phyloP scores from a whole-genome alignment of 2,329 filamentous ascomycete species.

The Curvularia eragrostidis region DNA sequence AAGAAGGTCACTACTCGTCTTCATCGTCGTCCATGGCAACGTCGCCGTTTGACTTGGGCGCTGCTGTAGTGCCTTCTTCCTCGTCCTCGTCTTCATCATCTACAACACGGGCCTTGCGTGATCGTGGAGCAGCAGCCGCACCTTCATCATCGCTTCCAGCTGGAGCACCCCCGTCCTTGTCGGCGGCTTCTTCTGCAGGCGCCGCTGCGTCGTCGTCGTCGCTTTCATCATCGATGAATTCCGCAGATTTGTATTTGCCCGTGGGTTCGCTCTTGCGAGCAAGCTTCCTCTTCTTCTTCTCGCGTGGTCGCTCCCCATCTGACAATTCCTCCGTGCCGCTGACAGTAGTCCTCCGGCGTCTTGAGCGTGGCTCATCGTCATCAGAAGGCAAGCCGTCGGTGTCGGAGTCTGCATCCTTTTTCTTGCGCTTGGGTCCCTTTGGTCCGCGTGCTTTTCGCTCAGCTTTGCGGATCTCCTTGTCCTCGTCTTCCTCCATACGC shows the following conservation, averaged over 20 bases:
- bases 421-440: constrained; percentile 61
- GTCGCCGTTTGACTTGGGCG: constrained; percentile 32
- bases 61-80: constrained; percentile 30
- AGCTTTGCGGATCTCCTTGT: constrained; percentile 79
- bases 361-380: constrained; percentile 49
- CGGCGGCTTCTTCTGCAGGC: constrained; percentile 27
- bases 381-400: constrained; percentile 48
- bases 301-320: constrained; percentile 66
- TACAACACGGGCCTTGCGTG: constrained; percentile 42
- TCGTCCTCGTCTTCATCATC: constrained; percentile 46
- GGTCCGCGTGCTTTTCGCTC: constrained; percentile 60
- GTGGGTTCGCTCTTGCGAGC: constrained; percentile 58
- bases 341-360: constrained; percentile 46
- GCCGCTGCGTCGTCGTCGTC: constrained; percentile 36
- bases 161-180: constrained; percentile 7
- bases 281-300: constrained; percentile 69
- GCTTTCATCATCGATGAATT: constrained; percentile 78
- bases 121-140: constrained; percentile 31
- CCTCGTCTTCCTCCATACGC: constrained; percentile 68
- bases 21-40: constrained; percentile 42
- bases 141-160: constrained; percentile 6
- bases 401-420: constrained; percentile 63
- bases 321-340: constrained; percentile 51
- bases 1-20: constrained; percentile 30
- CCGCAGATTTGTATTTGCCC: constrained; percentile 83